Evolutionary conservation across 1,139 yeast species (phyloP), one percentile per base, ranked within the genome.

Genomic region (Taphrina flavorubra): DNA sequence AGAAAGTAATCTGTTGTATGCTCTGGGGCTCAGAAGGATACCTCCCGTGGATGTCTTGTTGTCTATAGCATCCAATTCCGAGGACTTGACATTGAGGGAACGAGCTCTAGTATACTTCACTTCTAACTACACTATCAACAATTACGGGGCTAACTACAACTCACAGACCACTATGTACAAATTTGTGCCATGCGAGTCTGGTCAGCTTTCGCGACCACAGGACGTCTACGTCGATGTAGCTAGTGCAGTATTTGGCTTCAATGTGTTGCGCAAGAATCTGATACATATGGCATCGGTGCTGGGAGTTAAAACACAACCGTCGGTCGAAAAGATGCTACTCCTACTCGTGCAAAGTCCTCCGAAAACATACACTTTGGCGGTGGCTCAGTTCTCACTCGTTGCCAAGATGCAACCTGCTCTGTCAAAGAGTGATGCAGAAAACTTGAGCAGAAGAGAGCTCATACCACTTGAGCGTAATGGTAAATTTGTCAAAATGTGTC

Each of bases 261-360:
- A 78, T 0, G 76, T 79, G 0, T 73, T 80, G 14, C 70, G 72
- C 2, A 68, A 72, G 16, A 67, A 70, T 20, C 65, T 77, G 40
- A 70, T 70, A 10, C 69, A 72, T 4, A 77, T 76, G 34, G 77
- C 78, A 0, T 73, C 76, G 72, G 74, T 75, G 58, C 73, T 80
- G 34, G 80, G 81, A 4, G 77, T 80, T 1, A 66, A 65, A 13
- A 65, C 71, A 40, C 71, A 74, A 13, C 82, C 82, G 1, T 64
- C 74, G 0, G 64, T 75, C 6, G 68, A 68, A 4, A 47, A 14
- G 18, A 70, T 80, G 10, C 69, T 77, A 1, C 60, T 68, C 5
- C 36, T 70, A 0, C 57, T 80, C 2, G 47, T 75, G 6, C 37
- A 64, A 1, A 63, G 63, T 0, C 79, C 79, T 0, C 79, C 79